Evolutionary conservation across 441 rosid species (phyloP).

Genomic region (Melastoma candidum): DNA sequence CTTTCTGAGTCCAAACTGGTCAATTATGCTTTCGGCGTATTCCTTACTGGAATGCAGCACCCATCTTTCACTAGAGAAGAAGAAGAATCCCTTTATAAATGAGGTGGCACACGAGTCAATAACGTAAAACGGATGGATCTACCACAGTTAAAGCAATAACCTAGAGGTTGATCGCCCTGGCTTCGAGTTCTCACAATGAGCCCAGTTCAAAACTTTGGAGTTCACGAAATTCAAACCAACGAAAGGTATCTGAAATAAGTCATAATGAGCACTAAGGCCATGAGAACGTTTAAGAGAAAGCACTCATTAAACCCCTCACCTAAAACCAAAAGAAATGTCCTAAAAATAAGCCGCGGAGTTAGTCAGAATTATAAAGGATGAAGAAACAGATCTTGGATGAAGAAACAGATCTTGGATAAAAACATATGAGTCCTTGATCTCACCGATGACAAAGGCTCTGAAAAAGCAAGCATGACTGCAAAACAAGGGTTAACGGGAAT

Average conservation of each 20-base stretch:
- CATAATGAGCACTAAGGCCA: slow-evolving; percentile 8
- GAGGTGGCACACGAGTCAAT: background rate
- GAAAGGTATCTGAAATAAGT: slow-evolving; percentile 46
- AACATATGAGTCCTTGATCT: slow-evolving; percentile 12
- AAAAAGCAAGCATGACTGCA: slow-evolving; percentile 69
- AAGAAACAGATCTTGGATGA: slow-evolving; percentile 1
- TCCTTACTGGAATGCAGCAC: slow-evolving; percentile 60
- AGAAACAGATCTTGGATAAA: slow-evolving; percentile 1
- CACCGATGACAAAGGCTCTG: slow-evolving; percentile 62
- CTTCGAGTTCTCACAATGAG: slow-evolving; percentile 67
- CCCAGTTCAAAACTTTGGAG: slow-evolving; percentile 59
- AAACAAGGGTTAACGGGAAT: slow-evolving; percentile 68
- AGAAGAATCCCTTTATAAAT: background rate
- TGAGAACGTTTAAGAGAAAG: background rate
- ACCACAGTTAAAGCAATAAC: slow-evolving; percentile 17
- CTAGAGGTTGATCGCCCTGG: slow-evolving; percentile 60
- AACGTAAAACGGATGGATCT: background rate
- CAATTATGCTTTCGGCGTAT: slow-evolving; percentile 47
- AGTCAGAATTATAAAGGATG: background rate
- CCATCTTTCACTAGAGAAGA: slow-evolving; percentile 57
- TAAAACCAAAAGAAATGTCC: too few relatives aligned
- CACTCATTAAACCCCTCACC: too few relatives aligned
- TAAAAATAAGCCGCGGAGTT: too few relatives aligned
- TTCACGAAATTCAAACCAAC: slow-evolving; percentile 56
- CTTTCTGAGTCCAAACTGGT: slow-evolving; percentile 52